Evolutionary conservation across 768 basidiomycete genomes (phyloP), one percentile per base, ranked within the genome.

Genomic region (Pleurotus tuber-regium): DNA sequence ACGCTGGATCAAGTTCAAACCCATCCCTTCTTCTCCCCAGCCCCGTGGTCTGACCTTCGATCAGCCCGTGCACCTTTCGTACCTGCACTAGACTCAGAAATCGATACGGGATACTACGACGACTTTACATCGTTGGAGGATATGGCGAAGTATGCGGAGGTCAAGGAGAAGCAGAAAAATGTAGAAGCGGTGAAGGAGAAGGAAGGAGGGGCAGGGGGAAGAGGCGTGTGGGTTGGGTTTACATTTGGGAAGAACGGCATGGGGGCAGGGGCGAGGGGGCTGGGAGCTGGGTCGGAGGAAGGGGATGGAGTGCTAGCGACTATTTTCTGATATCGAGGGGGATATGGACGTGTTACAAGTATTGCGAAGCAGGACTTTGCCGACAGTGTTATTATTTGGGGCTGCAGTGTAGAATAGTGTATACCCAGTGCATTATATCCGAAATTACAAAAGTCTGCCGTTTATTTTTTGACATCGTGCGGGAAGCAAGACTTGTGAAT

Each of bases 81-180:
- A 4, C 97, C 97, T 23, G 87, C 92, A 8, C 79, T 98, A 28
- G 95, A 98, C 62, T 89, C 87, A 7, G 97, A 98, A 62, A 78
- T 91, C 52, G 97, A 99, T 63, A 93, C 94, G 1, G 94, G 93
- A 14, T 95, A 95, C 69, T 95, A 93, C 69, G 92, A 94, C 59
- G 92, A 93, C 64, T 94, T 94, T 66, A 86, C 86, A 2, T 87
- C 81, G 3, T 72, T 79, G 3, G 91, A 95, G 53, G 96, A 98
- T 63, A 98, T 98, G 95, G 93, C 92, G 43, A 98, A 98, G 72
- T 98, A 98, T 63, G 92, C 95, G 9, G 96, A 99, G 67, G 97
- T 99, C 5, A 83, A 89, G 68, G 97, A 97, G 75, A 99, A 98
- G 70, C 94, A 98, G 70, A 75, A 72, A 61, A 95, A 98, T 64